phyloP scores from a whole-genome alignment of 768 basidiomycete species.

The Podaxis carcinomalis region DNA sequence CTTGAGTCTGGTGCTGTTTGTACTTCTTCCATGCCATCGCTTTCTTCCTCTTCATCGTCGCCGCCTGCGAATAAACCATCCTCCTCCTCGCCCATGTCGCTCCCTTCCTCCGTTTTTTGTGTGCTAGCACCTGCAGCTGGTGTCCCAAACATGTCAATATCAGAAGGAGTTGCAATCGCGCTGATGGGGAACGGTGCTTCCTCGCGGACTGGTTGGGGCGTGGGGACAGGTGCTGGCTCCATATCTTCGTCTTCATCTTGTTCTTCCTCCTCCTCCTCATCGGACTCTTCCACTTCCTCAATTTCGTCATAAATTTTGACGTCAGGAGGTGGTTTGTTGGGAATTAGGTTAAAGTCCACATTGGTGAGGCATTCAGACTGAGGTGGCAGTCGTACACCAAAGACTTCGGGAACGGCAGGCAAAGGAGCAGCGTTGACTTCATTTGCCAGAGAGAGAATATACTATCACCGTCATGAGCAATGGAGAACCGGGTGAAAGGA shows the following conservation, averaged over 20 bases:
- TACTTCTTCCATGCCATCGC: slow-evolving; percentile 80
- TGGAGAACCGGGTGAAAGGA: neutral
- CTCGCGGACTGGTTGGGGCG: slow-evolving; percentile 26
- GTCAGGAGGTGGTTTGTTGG: slow-evolving; percentile 78
- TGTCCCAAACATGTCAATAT: slow-evolving; percentile 60
- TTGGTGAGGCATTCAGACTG: slow-evolving; percentile 67
- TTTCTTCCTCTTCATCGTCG: slow-evolving; percentile 72
- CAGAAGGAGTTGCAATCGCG: slow-evolving; percentile 61
- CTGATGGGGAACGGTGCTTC: slow-evolving; percentile 57
- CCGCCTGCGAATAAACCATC: slow-evolving; percentile 77
- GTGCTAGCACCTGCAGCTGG: slow-evolving; percentile 29
- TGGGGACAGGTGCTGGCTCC: slow-evolving; percentile 37
- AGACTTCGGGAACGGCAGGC: slow-evolving; percentile 83
- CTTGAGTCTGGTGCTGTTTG: slow-evolving; percentile 48
- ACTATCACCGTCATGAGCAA: slow-evolving; percentile 36
- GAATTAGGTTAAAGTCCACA: slow-evolving; percentile 83
- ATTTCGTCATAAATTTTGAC: slow-evolving; percentile 74
- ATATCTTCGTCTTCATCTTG: slow-evolving; percentile 65
- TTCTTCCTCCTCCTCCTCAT: slow-evolving; percentile 60
- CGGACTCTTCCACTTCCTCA: slow-evolving; percentile 78
- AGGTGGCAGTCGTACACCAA: slow-evolving; percentile 79
- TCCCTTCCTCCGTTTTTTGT: slow-evolving; percentile 51
- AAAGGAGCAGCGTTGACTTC: slow-evolving; percentile 80
- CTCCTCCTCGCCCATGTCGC: slow-evolving; percentile 68
- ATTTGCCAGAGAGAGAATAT: slow-evolving; percentile 72